Base-by-base conservation (phyloP, 805 yeast species). In the Pichia membranifaciens region DNA sequence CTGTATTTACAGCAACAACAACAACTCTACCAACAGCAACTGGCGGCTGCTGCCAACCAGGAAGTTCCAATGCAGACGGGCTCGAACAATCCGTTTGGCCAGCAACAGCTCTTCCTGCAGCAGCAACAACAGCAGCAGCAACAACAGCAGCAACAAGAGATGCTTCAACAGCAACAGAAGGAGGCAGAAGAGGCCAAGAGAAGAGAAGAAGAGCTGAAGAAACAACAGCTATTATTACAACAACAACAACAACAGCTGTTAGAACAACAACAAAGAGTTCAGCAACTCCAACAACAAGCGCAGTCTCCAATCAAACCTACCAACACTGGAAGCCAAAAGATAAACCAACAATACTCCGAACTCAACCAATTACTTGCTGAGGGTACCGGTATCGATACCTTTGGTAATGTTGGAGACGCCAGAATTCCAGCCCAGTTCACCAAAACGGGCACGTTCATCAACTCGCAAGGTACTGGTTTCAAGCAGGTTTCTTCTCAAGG, bases 401-500 rank as follows among this genome's bases (percentile, higher is more conserved):
- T 87, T 65, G 96, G 96, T 62, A 88, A 87, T 65, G 81, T 84
- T 16, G 96, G 96, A 46, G 82, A 79, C 18, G 65, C 80, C 7
- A 81, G 96, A 69, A 78, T 91, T 47, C 96, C 98, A 3, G 95
- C 95, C 40, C 97, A 91, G 60, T 91, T 86, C 63, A 91, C 97
- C 1, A 79, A 77, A 54, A 81, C 93, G 2, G 81, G 83, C 5
- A 82, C 79, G 16, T 89, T 90, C 62, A 75, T 91, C 57, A 88
- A 86, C 66, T 86, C 96, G 21, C 82, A 86, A 51, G 97, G 96
- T 58, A 86, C 91, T 6, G 96, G 96, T 31, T 78, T 71, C 58
- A 79, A 70, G 56, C 84, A 79, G 55, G 71, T 69, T 35, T 62
- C 67, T 21, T 61, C 69, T 25, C 66, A 75, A 57, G 72, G 76